Evolutionary conservation across 176 grass and related monocot genomes (phyloP).

Genomic region (Thinopyrum elongatum): DNA sequence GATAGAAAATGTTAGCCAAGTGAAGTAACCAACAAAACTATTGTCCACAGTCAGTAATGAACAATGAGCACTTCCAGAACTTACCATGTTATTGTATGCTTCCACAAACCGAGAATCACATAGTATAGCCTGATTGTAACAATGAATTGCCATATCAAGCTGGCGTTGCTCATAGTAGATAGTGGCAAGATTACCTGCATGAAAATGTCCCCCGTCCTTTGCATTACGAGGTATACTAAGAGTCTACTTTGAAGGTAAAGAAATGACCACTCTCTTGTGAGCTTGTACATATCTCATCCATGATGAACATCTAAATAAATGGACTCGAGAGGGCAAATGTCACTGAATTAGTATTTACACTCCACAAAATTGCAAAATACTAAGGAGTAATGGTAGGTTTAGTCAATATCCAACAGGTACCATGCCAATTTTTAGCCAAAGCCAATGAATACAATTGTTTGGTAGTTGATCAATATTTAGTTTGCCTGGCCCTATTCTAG

Average conservation of each 20-base stretch:
- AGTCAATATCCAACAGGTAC: slow-evolving; percentile 10
- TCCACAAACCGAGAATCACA: slow-evolving; percentile 57
- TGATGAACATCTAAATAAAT: slow-evolving; percentile 33
- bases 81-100: slow-evolving; percentile 73
- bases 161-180: slow-evolving; percentile 68
- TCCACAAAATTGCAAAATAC: neutral
- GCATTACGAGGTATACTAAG: slow-evolving; percentile 28
- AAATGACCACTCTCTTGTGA: slow-evolving; percentile 28
- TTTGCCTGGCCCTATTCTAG: neutral
- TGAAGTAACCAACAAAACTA: slow-evolving; percentile 10
- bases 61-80: neutral
- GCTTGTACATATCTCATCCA: slow-evolving; percentile 26
- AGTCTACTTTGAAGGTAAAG: slow-evolving; percentile 33
- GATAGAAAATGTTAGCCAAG: neutral
- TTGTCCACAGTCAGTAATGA: neutral
- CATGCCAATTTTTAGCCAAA: neutral
- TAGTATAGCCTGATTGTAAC: slow-evolving; percentile 57
- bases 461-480: neutral
- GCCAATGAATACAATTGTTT: neutral
- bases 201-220: slow-evolving; percentile 51
- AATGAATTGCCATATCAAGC: slow-evolving; percentile 61
- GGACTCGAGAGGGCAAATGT: slow-evolving; percentile 16
- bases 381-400: neutral
- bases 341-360: slow-evolving; percentile 13
- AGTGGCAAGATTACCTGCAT: slow-evolving; percentile 71